phyloP scores from a whole-genome alignment of 1,139 yeast genomes.

The Yamadazyma buinensis region DNA sequence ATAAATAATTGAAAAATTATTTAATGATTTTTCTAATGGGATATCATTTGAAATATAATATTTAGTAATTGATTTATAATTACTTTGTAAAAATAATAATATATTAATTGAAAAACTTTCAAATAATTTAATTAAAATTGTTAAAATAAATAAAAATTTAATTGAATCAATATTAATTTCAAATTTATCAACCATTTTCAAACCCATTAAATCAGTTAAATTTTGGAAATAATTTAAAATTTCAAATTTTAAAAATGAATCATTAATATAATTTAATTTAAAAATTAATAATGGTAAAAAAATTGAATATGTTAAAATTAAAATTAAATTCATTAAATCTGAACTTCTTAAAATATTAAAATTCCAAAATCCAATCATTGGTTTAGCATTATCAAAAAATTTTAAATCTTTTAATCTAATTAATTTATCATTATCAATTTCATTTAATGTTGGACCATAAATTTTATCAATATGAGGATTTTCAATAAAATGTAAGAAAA shows the following conservation, averaged over 20 bases:
- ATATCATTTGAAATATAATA: slow-evolving; percentile 65
- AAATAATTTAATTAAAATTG: slow-evolving; percentile 48
- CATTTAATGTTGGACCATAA: slow-evolving; percentile 49
- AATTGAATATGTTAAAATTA: slow-evolving; percentile 42
- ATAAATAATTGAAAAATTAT: slow-evolving; percentile 74
- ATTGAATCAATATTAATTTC: slow-evolving; percentile 2
- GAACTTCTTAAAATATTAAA: slow-evolving; percentile 64
- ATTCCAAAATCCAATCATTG: slow-evolving; percentile 61
- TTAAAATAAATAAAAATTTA: slow-evolving; percentile 33
- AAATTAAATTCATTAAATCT: slow-evolving; percentile 55
- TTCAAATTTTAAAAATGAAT: slow-evolving; percentile 8
- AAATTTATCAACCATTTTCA: background rate
- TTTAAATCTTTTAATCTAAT: slow-evolving; percentile 42
- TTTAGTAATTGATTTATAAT: slow-evolving; percentile 61
- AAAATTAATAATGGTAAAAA: slow-evolving; percentile 44
- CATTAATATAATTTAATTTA: slow-evolving; percentile 9
- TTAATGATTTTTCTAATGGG: slow-evolving; percentile 64
- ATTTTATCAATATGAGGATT: slow-evolving; percentile 87
- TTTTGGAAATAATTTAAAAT: slow-evolving; percentile 1
- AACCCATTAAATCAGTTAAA: too few species aligned
- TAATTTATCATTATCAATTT: slow-evolving; percentile 33
- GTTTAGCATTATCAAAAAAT: slow-evolving; percentile 48
- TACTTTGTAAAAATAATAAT: slow-evolving; percentile 59
- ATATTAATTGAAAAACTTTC: slow-evolving; percentile 53
- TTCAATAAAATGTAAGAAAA: slow-evolving; percentile 73